These are phyloP conservation scores for Cordia subcordata DNA, from an alignment of 257 asterid genomes.

Conservation along the genomic window DNA sequence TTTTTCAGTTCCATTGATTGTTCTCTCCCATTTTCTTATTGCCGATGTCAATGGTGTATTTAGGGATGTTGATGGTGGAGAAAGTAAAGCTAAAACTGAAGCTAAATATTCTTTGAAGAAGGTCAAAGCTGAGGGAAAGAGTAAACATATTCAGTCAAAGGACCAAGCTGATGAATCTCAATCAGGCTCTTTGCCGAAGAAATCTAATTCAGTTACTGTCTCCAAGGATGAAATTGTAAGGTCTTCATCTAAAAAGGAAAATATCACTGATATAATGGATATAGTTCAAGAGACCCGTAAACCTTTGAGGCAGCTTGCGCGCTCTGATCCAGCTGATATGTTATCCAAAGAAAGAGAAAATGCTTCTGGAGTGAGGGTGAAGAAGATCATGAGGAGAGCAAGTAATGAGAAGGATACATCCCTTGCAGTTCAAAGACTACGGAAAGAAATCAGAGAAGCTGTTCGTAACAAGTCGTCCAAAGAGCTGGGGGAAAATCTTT, in stretches of 20 bases:
- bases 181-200: conserved; percentile 26
- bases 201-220: conserved; percentile 16
- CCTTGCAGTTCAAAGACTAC: conserved; percentile 63
- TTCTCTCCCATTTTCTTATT: conserved; percentile 8
- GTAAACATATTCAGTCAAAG: conserved; percentile 23
- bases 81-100: conserved; percentile 36
- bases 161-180: conserved; percentile 32
- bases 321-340: conserved; percentile 21
- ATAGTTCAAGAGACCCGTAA: conserved; percentile 61
- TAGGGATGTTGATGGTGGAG: conserved; percentile 49
- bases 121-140: conserved; percentile 43
- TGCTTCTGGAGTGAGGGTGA: conserved; percentile 72
- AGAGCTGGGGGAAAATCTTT: conserved; percentile 53
- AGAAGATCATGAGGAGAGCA: conserved; percentile 86
- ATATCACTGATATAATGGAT: conserved; percentile 51
- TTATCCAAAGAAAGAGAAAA: conserved; percentile 47
- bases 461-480: conserved; percentile 70
- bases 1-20: conserved; percentile 4
- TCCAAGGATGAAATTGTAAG: conserved; percentile 27
- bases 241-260: conserved; percentile 31
- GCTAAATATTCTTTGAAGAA: conserved; percentile 43
- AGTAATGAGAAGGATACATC: conserved; percentile 64
- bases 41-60: conserved; percentile 11
- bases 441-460: conserved; percentile 80
- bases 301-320: conserved; percentile 37